Evolutionary conservation across 2,329 filamentous ascomycete genomes (phyloP).

Genomic region (Podosphaera xanthii): DNA sequence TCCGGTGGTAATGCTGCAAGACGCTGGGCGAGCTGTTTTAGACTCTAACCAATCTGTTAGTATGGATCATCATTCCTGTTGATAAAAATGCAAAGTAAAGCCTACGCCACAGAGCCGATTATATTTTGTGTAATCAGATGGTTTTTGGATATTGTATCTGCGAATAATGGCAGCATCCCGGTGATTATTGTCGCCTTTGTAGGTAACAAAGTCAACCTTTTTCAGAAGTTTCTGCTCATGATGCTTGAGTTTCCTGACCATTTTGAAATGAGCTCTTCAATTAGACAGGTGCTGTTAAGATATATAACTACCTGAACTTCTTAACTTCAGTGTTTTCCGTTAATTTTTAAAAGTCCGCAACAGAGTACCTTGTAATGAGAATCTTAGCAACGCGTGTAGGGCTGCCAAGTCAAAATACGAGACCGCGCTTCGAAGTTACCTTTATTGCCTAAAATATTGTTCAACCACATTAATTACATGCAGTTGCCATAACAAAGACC

Average conservation of each 20-base stretch:
- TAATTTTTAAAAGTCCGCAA: constrained; percentile 4
- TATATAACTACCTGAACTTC: neutral
- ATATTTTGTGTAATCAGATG: constrained; percentile 58
- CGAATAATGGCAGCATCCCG: constrained; percentile 59
- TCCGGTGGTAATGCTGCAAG: constrained; percentile 64
- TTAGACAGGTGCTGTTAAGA: neutral
- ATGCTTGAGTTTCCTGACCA: constrained; percentile 92
- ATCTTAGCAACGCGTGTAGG: no score
- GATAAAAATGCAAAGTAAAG: neutral
- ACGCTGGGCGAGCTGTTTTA: constrained; percentile 74
- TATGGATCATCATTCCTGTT: neutral
- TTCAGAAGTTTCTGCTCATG: constrained; percentile 87
- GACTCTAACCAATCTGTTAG: constrained; percentile 31
- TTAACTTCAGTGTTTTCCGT: constrained; percentile 4
- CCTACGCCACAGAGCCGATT: constrained; percentile 43
- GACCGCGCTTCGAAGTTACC: no score
- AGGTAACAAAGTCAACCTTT: constrained; percentile 86
- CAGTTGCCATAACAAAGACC: no score
- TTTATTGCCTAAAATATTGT: no score
- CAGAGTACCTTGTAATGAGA: no score
- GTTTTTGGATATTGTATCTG: constrained; percentile 79
- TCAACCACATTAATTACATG: no score
- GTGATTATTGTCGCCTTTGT: constrained; percentile 72
- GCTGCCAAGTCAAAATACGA: no score
- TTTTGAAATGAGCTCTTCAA: constrained; percentile 20